A percentile compares a stretch with the other conserved stretches of the same genome.
Conservation (phyloP, 306 rosid species). For the Castanea crenata region DNA sequence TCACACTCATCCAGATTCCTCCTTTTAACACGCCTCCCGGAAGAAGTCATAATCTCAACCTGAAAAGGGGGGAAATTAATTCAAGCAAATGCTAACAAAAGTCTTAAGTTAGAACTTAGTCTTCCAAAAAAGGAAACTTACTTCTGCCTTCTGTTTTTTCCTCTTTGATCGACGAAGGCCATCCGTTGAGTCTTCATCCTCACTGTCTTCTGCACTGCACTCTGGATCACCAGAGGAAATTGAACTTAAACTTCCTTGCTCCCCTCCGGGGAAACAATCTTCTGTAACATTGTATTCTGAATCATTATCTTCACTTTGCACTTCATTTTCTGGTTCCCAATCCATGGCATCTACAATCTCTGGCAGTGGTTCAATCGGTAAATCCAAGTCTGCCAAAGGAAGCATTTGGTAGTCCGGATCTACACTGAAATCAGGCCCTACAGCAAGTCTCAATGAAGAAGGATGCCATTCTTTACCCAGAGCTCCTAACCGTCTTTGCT, state of each 20-base stretch:
- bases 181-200: constrained; percentile 52
- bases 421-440: constrained; percentile 91
- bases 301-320: constrained; percentile 80
- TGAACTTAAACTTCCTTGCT: constrained; percentile 71
- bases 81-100: constrained; percentile 17
- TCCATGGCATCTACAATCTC: constrained; percentile 84
- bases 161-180: constrained; percentile 74
- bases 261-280: constrained; percentile 70
- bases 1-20: constrained; percentile 86
- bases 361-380: constrained; percentile 69
- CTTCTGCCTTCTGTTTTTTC: constrained; percentile 76
- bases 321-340: constrained; percentile 92
- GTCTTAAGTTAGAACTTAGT: constrained; percentile 4
- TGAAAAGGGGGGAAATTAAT: constrained; percentile 36
- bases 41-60: constrained; percentile 83
- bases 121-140: constrained; percentile 37
- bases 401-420: constrained; percentile 89
- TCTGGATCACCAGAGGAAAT: constrained; percentile 62
- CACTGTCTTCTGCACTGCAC: constrained; percentile 79
- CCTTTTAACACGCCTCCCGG: constrained; percentile 95
- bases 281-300: constrained; percentile 88
- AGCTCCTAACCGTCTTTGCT: constrained; percentile 85
- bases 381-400: constrained; percentile 86
- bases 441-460: constrained; percentile 69
- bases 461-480: constrained; percentile 93